Evolutionary conservation across 2,329 filamentous ascomycete genomes (phyloP), one percentile per base, ranked within the genome.

Genomic region (Ophiostoma angusticollis): DNA sequence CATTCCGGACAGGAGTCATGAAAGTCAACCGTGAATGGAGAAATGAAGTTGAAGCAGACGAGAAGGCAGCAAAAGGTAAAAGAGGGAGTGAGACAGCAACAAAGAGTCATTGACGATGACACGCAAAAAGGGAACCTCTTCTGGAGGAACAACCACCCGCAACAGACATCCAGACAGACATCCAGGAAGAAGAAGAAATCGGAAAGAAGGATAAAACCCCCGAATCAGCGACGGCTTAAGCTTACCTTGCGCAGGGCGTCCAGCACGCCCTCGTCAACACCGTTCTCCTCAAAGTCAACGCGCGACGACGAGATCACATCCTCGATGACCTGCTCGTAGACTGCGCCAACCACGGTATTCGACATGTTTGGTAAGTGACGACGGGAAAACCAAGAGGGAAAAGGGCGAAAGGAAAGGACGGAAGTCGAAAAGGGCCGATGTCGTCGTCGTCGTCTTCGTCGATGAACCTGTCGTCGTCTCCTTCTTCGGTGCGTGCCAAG

Each of bases 281-380:
- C 91, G 51, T 81, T 85, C 64, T 98, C 91, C 60, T 98, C 91
- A 58, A 98, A 96, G 62, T 96, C 91, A 55, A 89, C 83, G 55
- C 84, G 75, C 54, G 89, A 95, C 50, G 83, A 81, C 52, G 89
- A 80, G 61, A 96, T 84, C 57, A 98, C 86, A 64, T 91, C 84
- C 46, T 80, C 69, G 56, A 83, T 83, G 59, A 83, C 78, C 53
- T 70, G 65, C 60, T 78, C 69, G 61, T 95, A 98, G 54, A 96
- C 80, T 49, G 66, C 64, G 54, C 91, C 91, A 66, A 77, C 72
- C 13, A 63, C 61, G 33, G 58, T 53, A 58, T 77, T 76, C 43
- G 72, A 76, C 72, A 77, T 76, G 31, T 42, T 47, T 65, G 57
- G 29, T 16, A 11, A 13, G 27, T 29, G 27, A 7, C 27, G 27